phyloP scores from a whole-genome alignment of 148 eudicot species.

The Diospyros lotus region DNA sequence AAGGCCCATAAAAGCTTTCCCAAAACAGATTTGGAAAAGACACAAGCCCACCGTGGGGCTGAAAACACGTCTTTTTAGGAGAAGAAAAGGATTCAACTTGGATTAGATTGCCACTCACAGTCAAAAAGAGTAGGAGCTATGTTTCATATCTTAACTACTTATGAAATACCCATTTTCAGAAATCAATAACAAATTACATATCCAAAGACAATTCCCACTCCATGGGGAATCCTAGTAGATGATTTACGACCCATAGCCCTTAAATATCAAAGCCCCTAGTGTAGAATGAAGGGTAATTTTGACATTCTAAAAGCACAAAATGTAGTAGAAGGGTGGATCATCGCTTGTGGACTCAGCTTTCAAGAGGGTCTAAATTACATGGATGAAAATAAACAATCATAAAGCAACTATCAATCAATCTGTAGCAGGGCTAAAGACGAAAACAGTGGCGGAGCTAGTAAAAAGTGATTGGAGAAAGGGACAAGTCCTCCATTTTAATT shows the following conservation, averaged over 20 bases:
- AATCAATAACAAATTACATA: too few relatives aligned
- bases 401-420: not conserved
- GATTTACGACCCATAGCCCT: too few relatives aligned
- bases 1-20: not conserved
- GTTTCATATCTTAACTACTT: too few relatives aligned
- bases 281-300: not conserved
- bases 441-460: not conserved
- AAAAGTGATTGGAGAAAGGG: slow-evolving; percentile 15
- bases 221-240: too few relatives aligned
- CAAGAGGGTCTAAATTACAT: too few relatives aligned
- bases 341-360: too few relatives aligned
- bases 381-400: slow-evolving; percentile 1
- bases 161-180: too few relatives aligned
- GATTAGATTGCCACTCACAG: slow-evolving; percentile 10
- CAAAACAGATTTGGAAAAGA: not conserved
- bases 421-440: not conserved
- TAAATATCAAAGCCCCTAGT: not conserved
- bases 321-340: not conserved
- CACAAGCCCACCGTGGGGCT: slow-evolving; percentile 13
- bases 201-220: too few relatives aligned
- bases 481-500: slow-evolving; percentile 4
- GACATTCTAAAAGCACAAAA: not conserved
- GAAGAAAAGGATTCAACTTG: slow-evolving; percentile 3
- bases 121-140: not conserved
- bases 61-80: slow-evolving; percentile 11